These are phyloP conservation scores for Pythium aphanidermatum DNA, from an alignment of 352 stramenopile genomes.

Conservation along the genomic window DNA sequence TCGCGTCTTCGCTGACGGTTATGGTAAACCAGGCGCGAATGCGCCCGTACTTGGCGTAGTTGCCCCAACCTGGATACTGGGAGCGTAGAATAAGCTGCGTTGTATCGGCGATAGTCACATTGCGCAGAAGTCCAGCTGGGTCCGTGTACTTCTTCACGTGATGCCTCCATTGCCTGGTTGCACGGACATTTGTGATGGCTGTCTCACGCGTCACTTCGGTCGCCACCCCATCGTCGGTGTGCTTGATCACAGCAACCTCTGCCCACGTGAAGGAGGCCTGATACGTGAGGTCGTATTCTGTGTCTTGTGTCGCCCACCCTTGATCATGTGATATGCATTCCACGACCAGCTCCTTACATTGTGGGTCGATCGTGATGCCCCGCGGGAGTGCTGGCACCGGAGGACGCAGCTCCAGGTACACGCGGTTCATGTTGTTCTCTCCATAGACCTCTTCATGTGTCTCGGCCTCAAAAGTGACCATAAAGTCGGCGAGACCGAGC, in stretches of 20 bases:
- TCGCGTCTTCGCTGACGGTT: constrained; percentile 9
- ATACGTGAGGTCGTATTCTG: constrained; percentile 51
- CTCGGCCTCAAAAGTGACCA: constrained; percentile 38
- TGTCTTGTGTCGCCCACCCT: constrained; percentile 43
- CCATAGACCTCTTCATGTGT: constrained; percentile 26
- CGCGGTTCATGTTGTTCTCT: constrained; percentile 40
- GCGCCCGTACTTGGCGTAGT: constrained; percentile 46
- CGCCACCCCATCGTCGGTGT: constrained; percentile 4
- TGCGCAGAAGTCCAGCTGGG: constrained; percentile 23
- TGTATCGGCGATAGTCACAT: constrained; percentile 34
- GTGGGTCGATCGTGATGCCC: constrained; percentile 29
- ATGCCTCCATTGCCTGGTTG: constrained; percentile 34
- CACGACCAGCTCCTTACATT: constrained; percentile 36
- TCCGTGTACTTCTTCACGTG: constrained; percentile 47
- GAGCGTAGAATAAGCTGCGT: constrained; percentile 56
- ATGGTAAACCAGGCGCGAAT: constrained; percentile 30
- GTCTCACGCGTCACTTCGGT: constrained; percentile 21
- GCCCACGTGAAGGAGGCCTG: constrained; percentile 50
- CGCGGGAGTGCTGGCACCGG: constrained; percentile 27
- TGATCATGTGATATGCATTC: constrained; percentile 68
- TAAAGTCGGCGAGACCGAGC: constrained; percentile 45
- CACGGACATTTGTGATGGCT: constrained; percentile 52
- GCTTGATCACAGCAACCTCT: constrained; percentile 43
- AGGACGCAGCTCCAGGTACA: constrained; percentile 43
- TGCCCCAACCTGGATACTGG: constrained; percentile 55